phyloP scores from a whole-genome alignment of 2,329 filamentous ascomycete genomes.

The Microdochium nivale region DNA sequence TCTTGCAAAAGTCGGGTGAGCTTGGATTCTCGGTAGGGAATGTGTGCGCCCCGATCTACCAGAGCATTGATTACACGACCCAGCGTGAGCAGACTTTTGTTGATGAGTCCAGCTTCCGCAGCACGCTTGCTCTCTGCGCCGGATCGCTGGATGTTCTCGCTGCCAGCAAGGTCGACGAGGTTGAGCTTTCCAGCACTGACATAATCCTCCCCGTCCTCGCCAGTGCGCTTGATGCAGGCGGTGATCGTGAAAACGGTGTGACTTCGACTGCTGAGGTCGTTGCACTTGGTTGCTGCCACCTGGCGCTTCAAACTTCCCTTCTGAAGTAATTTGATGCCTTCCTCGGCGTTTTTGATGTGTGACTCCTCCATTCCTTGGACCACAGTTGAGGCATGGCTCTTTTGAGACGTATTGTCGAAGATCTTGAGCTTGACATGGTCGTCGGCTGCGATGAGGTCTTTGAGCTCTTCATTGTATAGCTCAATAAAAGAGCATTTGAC shows the following conservation, averaged over 20 bases:
- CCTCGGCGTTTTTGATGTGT: slow-evolving; percentile 75
- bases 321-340: slow-evolving; percentile 83
- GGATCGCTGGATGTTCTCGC: slow-evolving; percentile 94
- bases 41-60: slow-evolving; percentile 82
- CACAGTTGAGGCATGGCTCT: slow-evolving; percentile 74
- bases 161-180: slow-evolving; percentile 90
- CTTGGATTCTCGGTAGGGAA: slow-evolving; percentile 90
- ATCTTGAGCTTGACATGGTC: slow-evolving; percentile 87
- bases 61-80: slow-evolving; percentile 96
- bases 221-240: slow-evolving; percentile 74
- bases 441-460: slow-evolving; percentile 77
- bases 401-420: slow-evolving; percentile 81
- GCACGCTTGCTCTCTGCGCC: slow-evolving; percentile 98
- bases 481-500: slow-evolving; percentile 99
- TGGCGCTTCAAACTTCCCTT: slow-evolving; percentile 88
- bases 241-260: slow-evolving; percentile 98
- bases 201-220: slow-evolving; percentile 80
- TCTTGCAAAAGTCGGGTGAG: slow-evolving; percentile 92
- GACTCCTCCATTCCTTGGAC: slow-evolving; percentile 98
- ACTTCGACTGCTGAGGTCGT: slow-evolving; percentile 92
- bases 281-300: slow-evolving; percentile 99
- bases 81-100: slow-evolving; percentile 91
- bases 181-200: slow-evolving; percentile 91
- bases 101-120: slow-evolving; percentile 91
- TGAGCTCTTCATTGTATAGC: slow-evolving; percentile 93